These are phyloP conservation scores for Cladosporium sp. DNA, from an alignment of 2,329 filamentous ascomycete genomes.

Conservation along the genomic window DNA sequence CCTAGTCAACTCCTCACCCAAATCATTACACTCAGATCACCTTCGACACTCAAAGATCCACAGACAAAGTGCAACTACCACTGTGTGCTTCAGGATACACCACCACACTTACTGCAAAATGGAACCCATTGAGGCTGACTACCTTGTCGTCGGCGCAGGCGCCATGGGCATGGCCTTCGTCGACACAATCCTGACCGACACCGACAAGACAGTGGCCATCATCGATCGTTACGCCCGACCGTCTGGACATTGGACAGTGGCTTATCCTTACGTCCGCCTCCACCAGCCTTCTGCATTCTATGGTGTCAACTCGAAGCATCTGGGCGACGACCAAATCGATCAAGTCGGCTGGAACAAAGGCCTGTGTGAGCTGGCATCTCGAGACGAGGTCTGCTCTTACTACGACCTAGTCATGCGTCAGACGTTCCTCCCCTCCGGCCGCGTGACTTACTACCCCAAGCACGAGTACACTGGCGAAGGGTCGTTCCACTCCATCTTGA, in stretches of 20 bases:
- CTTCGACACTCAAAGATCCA: no score
- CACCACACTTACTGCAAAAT: no score
- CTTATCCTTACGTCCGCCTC: slow-evolving; percentile 21
- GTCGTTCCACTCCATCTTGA: slow-evolving; percentile 14
- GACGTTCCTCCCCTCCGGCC: slow-evolving; percentile 18
- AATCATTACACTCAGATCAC: no score
- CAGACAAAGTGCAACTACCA: no score
- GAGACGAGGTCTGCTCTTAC: slow-evolving; percentile 17
- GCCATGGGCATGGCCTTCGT: slow-evolving; percentile 23
- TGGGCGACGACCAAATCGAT: slow-evolving; percentile 17
- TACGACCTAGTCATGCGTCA: slow-evolving; percentile 18
- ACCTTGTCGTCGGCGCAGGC: slow-evolving; percentile 19
- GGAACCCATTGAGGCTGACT: slow-evolving; percentile 16
- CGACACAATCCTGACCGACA: slow-evolving; percentile 15
- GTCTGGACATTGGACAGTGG: slow-evolving; percentile 20
- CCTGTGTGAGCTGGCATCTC: slow-evolving; percentile 16
- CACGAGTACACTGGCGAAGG: slow-evolving; percentile 17
- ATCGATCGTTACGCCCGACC: slow-evolving; percentile 18
- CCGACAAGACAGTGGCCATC: slow-evolving; percentile 13
- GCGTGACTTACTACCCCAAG: slow-evolving; percentile 18
- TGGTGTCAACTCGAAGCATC: slow-evolving; percentile 18
- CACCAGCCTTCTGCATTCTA: slow-evolving; percentile 22
- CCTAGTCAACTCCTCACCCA: no score
- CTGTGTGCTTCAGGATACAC: no score
- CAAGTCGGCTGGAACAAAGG: slow-evolving; percentile 21